These are phyloP conservation scores for Aspergillus vadensis DNA, from an alignment of 2,329 filamentous ascomycete species.

Conservation along the genomic window DNA sequence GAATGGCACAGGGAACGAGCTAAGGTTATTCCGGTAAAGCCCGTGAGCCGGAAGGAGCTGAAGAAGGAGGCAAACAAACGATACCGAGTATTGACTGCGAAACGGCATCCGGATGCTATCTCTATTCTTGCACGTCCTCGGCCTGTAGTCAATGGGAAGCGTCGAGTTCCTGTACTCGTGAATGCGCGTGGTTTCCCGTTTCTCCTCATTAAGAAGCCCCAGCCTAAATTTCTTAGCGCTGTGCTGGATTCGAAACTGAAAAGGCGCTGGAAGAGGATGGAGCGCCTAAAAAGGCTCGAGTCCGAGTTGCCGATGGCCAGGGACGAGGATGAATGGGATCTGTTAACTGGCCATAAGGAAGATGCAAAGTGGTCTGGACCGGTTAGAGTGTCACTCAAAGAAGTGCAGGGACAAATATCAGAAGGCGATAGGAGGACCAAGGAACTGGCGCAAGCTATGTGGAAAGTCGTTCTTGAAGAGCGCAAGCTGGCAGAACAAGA, in stretches of 20 bases:
- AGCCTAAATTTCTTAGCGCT: slow-evolving; percentile 42
- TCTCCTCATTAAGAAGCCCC: slow-evolving; percentile 48
- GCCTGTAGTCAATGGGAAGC: slow-evolving; percentile 36
- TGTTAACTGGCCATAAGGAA: slow-evolving; percentile 29
- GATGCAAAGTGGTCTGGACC: slow-evolving; percentile 28
- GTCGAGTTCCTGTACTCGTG: slow-evolving; percentile 44
- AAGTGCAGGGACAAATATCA: slow-evolving; percentile 28
- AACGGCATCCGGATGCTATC: slow-evolving; percentile 35
- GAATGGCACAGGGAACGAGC: slow-evolving; percentile 23
- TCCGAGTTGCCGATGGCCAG: slow-evolving; percentile 35
- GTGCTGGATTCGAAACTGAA: slow-evolving; percentile 40
- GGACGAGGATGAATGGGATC: slow-evolving; percentile 48
- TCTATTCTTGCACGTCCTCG: slow-evolving; percentile 41
- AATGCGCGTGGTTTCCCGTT: slow-evolving; percentile 47
- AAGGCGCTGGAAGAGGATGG: slow-evolving; percentile 37
- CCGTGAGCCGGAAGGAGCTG: slow-evolving; percentile 23
- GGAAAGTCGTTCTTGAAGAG: slow-evolving; percentile 44
- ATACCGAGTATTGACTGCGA: slow-evolving; percentile 31
- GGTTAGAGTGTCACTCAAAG: slow-evolving; percentile 22
- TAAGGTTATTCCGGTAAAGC: slow-evolving; percentile 22
- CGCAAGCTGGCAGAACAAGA: slow-evolving; percentile 38
- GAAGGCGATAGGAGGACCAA: slow-evolving; percentile 31
- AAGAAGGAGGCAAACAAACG: slow-evolving; percentile 29
- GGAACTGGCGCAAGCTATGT: slow-evolving; percentile 39
- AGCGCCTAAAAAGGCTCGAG: slow-evolving; percentile 35